Percentiles rank a stretch among this genome's conserved stretches.
Conservation (phyloP, 176 grass and related monocot species). For the Triticum aestivum region DNA sequence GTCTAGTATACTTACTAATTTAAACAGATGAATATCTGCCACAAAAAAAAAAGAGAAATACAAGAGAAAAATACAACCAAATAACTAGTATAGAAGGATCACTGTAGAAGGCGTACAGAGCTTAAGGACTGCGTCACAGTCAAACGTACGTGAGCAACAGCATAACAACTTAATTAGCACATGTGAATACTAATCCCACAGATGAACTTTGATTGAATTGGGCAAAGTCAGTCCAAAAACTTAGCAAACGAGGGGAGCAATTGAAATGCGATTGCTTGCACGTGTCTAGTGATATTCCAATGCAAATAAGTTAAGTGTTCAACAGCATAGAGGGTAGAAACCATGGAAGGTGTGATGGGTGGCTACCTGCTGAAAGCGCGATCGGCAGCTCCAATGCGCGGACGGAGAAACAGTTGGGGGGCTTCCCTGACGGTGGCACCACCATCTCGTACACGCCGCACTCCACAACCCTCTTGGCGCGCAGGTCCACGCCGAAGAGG, state of each 20-base stretch:
- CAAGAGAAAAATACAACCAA: not conserved
- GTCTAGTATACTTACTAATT: not conserved
- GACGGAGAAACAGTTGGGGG: not conserved
- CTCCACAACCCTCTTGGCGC: not conserved
- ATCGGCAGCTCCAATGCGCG: not conserved
- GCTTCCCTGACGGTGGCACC: not conserved
- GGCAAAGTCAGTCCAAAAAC: not conserved
- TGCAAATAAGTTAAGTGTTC: not conserved
- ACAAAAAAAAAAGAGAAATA: not conserved
- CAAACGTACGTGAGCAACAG: too few species aligned
- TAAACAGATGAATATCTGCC: not conserved
- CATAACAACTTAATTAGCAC: too few species aligned
- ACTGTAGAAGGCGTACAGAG: too few species aligned
- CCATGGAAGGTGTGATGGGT: not conserved
- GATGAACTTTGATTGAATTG: not conserved
- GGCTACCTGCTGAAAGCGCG: not conserved
- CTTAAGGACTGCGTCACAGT: too few species aligned
- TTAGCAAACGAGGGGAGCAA: not conserved
- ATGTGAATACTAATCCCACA: not conserved
- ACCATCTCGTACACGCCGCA: not conserved
- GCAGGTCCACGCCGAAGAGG: conserved; percentile 12
- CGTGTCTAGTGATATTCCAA: not conserved
- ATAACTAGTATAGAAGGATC: not conserved
- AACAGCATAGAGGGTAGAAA: not conserved
- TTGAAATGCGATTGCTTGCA: not conserved